These are phyloP conservation scores for Pleurotus tuoliensis DNA, from an alignment of 768 basidiomycete genomes.

Conservation along the genomic window DNA sequence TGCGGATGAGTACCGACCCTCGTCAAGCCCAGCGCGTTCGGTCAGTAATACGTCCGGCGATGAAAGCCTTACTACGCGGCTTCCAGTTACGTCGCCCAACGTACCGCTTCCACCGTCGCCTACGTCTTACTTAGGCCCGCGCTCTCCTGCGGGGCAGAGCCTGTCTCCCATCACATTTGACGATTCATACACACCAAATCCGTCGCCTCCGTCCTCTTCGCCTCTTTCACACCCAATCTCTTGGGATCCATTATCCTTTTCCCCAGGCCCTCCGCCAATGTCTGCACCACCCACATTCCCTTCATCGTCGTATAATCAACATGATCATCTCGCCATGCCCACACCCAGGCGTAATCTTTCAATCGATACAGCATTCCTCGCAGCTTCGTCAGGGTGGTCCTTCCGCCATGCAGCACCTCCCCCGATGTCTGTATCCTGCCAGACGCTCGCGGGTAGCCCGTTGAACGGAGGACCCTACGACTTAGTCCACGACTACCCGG, in stretches of 20 bases:
- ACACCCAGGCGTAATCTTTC: neutral
- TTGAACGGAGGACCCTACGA: too few species aligned
- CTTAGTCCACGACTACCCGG: too few species aligned
- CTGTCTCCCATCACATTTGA: neutral
- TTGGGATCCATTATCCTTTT: too few species aligned
- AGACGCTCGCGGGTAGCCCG: too few species aligned
- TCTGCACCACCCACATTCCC: neutral
- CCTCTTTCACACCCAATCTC: neutral
- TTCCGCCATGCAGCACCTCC: too few species aligned
- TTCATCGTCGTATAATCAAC: neutral
- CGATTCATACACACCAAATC: neutral
- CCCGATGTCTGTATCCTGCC: too few species aligned
- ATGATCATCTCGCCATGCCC: neutral
- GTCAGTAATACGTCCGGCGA: conserved; percentile 27
- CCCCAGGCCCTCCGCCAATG: neutral
- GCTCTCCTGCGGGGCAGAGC: neutral
- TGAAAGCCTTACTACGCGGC: conserved; percentile 27
- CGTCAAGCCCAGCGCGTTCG: conserved; percentile 49
- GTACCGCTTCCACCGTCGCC: neutral
- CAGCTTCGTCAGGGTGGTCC: neutral
- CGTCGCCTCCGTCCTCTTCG: neutral
- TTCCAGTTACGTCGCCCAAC: neutral
- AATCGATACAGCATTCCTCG: conserved; percentile 5
- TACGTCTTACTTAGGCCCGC: neutral
- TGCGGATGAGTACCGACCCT: conserved; percentile 61